Evolutionary conservation across 2,329 filamentous ascomycete genomes (phyloP).

Genomic region (Rutstroemia sp.): DNA sequence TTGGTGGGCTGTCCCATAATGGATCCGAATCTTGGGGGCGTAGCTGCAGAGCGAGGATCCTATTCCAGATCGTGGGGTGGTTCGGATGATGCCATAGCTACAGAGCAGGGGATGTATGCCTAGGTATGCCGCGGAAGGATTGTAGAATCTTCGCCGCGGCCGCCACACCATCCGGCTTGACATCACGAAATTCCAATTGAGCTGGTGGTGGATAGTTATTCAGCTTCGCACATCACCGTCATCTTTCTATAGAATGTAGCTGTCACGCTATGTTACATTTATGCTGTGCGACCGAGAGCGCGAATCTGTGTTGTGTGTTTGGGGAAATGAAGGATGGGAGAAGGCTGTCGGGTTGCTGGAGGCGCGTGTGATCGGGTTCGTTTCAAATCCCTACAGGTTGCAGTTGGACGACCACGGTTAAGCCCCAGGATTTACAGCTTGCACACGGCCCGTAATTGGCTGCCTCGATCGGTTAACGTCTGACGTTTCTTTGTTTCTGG

Average conservation of each 20-base stretch:
- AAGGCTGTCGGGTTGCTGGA: too few species aligned
- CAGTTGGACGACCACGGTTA: too few species aligned
- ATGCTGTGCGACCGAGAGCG: not conserved
- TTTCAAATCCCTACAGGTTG: too few species aligned
- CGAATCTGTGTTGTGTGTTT: not conserved
- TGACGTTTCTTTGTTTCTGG: too few species aligned
- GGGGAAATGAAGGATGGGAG: too few species aligned
- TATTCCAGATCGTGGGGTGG: not conserved
- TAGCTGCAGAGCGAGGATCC: not conserved
- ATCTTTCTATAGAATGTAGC: not conserved
- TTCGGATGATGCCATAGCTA: slow-evolving; percentile 2
- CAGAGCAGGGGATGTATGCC: not conserved
- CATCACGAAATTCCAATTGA: not conserved
- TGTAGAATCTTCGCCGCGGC: slow-evolving; percentile 1
- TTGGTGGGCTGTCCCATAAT: not conserved
- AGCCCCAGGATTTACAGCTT: too few species aligned
- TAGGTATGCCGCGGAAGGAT: slow-evolving; percentile 1
- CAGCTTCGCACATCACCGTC: not conserved
- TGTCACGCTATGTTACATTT: not conserved
- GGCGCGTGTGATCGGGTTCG: too few species aligned
- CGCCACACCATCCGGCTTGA: not conserved
- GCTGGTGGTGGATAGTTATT: not conserved
- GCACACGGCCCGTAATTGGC: too few species aligned
- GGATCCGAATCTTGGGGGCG: not conserved
- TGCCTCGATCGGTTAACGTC: too few species aligned